Base-by-base conservation (phyloP, 768 basidiomycete genomes). In the Saitozyma podzolica region DNA sequence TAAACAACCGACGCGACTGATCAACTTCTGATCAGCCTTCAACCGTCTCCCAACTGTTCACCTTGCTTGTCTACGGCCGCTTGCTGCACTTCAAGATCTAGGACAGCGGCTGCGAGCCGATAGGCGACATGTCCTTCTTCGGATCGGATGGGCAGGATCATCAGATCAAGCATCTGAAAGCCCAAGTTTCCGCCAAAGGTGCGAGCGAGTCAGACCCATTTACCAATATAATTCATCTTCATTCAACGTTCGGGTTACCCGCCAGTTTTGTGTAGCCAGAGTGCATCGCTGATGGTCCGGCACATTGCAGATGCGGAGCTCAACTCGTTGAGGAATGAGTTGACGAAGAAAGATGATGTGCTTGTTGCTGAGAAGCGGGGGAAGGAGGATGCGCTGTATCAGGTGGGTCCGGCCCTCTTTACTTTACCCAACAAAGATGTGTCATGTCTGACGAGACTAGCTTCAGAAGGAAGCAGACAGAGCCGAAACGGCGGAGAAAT, bases 171-270 rank as follows among this genome's bases (percentile, higher is more conserved):
- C 68, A 69, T 39, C 62, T 79, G 19, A 79, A 75, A 54, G 62
- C 59, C 53, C 72, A 74, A 57, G 43, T 79, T 19, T 59, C 65
- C 3, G 65, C 70, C 20, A 78, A 77, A 66, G 76, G 79, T 80
- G 47, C 9, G 19, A 49, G 58, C 48, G 58, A 19, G 40, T 8
- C 8, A 11, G n/a, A 42, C 42, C 29, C 20, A 41, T 11, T 2
- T 3, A 4, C 20, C 43, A 4, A 8, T 54, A n/a, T 4, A 17
- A 40, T 39, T 3, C 16, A 14, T 45, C n/a, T n/a, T n/a, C 29
- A 29, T 29, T 29, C 29, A 29, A 29, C n/a, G n/a, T n/a, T n/a
- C n/a, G n/a, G n/a, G n/a, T n/a, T n/a, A n/a, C n/a, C n/a, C n/a
- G n/a, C n/a, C n/a, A n/a, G n/a, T n/a, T n/a, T n/a, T n/a, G n/a